These are phyloP conservation scores for Penicillium sp. DNA, from an alignment of 2,329 filamentous ascomycete species.

Conservation along the genomic window DNA sequence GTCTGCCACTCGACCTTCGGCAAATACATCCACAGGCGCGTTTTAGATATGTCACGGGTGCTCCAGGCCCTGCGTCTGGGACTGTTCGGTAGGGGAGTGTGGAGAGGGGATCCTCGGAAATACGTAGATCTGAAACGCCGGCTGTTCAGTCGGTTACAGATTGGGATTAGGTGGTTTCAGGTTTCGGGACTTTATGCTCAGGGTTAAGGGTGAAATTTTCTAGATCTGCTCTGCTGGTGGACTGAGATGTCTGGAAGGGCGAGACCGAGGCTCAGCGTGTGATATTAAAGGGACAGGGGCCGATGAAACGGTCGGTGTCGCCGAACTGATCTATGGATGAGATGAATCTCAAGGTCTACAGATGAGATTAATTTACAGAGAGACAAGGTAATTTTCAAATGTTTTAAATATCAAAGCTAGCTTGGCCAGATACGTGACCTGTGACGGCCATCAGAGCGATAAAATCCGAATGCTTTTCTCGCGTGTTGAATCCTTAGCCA, in stretches of 20 bases:
- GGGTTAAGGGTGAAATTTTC: not conserved
- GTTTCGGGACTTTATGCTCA: not conserved
- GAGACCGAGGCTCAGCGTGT: not conserved
- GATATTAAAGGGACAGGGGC: not conserved
- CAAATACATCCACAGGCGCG: not conserved
- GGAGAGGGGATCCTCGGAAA: not conserved
- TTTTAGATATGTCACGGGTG: not conserved
- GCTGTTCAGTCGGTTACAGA: not conserved
- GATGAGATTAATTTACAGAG: not conserved
- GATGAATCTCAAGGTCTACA: no score
- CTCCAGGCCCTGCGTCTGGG: not conserved
- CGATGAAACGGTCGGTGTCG: not conserved
- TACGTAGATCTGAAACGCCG: not conserved
- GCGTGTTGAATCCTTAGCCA: not conserved
- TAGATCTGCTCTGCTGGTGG: not conserved
- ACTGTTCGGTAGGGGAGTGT: not conserved
- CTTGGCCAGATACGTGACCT: not conserved
- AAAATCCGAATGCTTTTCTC: constrained; percentile 7
- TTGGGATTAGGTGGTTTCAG: not conserved
- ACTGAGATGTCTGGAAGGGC: not conserved
- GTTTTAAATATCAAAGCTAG: not conserved
- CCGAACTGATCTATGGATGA: not conserved
- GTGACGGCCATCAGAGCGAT: not conserved
- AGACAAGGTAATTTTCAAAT: not conserved
- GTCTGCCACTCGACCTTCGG: not conserved